Conservation (phyloP, 805 yeast genomes). For the Komagataella phaffii region DNA sequence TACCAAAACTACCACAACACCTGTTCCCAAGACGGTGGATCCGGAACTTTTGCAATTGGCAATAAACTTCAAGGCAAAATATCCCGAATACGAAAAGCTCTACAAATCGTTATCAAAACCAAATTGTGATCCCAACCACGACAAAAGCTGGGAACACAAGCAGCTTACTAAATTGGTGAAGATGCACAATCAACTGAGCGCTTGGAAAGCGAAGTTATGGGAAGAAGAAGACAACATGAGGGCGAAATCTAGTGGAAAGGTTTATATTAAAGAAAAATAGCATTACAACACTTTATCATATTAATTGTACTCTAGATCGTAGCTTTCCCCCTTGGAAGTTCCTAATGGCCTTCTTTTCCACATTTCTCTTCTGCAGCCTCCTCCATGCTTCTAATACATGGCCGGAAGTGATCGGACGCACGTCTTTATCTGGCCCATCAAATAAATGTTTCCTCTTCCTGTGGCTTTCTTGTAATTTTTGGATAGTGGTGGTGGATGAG, state of each 20-base stretch:
- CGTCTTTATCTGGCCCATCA: constrained; percentile 81
- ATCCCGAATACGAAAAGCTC: neutral
- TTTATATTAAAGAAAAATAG: neutral
- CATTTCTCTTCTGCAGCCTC: constrained; percentile 44
- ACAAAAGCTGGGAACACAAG: neutral
- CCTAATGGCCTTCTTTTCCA: constrained; percentile 48
- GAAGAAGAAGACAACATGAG: neutral
- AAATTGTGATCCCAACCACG: neutral
- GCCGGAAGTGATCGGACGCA: constrained; percentile 61
- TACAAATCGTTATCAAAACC: neutral
- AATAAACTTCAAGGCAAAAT: neutral
- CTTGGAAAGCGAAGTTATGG: neutral
- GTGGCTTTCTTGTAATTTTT: constrained; percentile 20
- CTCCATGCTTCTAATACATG: constrained; percentile 91
- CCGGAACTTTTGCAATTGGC: neutral
- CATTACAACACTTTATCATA: constrained; percentile 12
- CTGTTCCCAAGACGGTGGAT: neutral
- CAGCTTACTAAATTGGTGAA: neutral
- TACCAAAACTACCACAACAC: neutral
- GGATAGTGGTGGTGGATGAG: constrained; percentile 1
- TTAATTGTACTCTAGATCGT: constrained; percentile 35
- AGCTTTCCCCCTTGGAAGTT: constrained; percentile 63
- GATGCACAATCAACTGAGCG: neutral
- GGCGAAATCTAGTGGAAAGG: neutral
- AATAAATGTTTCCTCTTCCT: constrained; percentile 48